These are phyloP conservation scores for Saccharomycopsis guyanensis DNA, from an alignment of 805 yeast genomes.

Conservation along the genomic window DNA sequence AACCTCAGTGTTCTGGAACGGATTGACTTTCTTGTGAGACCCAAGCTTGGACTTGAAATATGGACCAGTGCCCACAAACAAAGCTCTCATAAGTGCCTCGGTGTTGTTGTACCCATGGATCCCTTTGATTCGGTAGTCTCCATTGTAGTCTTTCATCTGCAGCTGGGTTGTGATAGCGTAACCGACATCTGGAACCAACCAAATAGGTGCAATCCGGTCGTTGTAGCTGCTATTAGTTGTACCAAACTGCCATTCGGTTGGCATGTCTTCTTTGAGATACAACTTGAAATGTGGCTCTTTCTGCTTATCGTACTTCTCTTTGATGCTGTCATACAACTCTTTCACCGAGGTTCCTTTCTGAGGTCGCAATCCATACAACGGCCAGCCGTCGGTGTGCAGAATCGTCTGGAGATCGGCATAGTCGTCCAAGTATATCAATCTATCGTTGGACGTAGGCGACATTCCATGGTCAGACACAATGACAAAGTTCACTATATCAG, in stretches of 20 bases:
- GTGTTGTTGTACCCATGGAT: slow-evolving; percentile 81
- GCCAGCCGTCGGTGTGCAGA: slow-evolving; percentile 75
- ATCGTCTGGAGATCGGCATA: slow-evolving; percentile 46
- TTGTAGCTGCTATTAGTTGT: slow-evolving; percentile 29
- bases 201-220: slow-evolving; percentile 71
- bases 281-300: slow-evolving; percentile 36
- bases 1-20: slow-evolving; percentile 66
- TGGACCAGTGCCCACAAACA: slow-evolving; percentile 78
- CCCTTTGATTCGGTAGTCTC: slow-evolving; percentile 57
- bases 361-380: slow-evolving; percentile 73
- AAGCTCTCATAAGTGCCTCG: slow-evolving; percentile 73
- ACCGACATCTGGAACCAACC: slow-evolving; percentile 81
- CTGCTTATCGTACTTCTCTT: slow-evolving; percentile 29
- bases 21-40: slow-evolving; percentile 34
- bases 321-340: slow-evolving; percentile 40
- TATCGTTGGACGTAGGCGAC: slow-evolving; percentile 73
- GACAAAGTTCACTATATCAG: slow-evolving; percentile 61
- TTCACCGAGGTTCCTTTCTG: slow-evolving; percentile 31
- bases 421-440: slow-evolving; percentile 69
- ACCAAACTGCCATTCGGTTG: slow-evolving; percentile 30
- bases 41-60: slow-evolving; percentile 38
- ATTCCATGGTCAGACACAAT: slow-evolving; percentile 90
- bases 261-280: slow-evolving; percentile 49
- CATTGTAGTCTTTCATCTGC: slow-evolving; percentile 32
- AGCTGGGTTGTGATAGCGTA: slow-evolving; percentile 61